Base-by-base conservation (phyloP, 345 rosid genomes). In the Heritiera fomes region DNA sequence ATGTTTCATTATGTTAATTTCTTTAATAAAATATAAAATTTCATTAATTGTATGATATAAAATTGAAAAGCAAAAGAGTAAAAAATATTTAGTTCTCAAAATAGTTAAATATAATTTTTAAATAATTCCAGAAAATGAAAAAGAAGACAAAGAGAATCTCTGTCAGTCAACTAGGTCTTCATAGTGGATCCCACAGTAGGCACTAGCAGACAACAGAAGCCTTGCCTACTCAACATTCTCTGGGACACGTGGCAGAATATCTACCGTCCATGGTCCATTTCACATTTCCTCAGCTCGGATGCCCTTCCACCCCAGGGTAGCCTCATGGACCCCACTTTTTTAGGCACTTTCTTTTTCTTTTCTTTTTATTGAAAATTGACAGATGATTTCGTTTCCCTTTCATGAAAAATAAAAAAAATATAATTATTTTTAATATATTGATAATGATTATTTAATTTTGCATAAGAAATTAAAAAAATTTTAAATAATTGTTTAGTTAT, bases 141-240 rank as follows among this genome's bases (percentile, higher is more conserved):
- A 13, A 52, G 56, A 52, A 15, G 58, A 53, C 7, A 53, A 14
- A 71, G 70, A 80, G 79, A 86, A 82, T 73, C 84, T 79, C 69
- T 75, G 80, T 83, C 73, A 77, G 78, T 80, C 86, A 84, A 77
- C 79, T 77, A 58, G 74, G 30, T 81, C 56, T 75, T 66, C 75
- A 1, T 1, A 3, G 49, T 75, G 64, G 75, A 23, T 40, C 84
- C 83, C 78, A 71, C 86, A 5, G 13, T 56, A 17, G 63, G 7
- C 69, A n/a, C 14, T 45, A 63, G 61, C 77, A 43, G 70, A 79
- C 86, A 79, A 75, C 64, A 71, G 75, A 77, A 7, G 7, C 45
- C 62, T 7, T 61, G 47, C 70, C 55, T 47, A 45, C 78, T 78
- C 75, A 71, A 71, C 79, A 43, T 62, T 75, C 59, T 72, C 5